Evolutionary conservation across 2,329 filamentous ascomycete species (phyloP).

Genomic region (Claviceps cyperi): DNA sequence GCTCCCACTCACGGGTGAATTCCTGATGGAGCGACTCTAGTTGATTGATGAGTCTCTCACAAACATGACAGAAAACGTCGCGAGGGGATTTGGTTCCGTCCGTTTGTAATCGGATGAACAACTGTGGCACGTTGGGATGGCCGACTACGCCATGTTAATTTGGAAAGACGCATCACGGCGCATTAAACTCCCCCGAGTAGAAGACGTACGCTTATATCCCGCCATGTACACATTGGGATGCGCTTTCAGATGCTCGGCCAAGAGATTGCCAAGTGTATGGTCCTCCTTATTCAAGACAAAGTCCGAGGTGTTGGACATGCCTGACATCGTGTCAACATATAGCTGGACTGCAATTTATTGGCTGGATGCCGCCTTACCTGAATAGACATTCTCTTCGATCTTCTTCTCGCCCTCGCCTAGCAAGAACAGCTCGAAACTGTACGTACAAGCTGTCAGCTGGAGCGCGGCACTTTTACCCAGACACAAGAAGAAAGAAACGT

Average conservation of each 20-base stretch:
- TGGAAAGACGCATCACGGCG: neutral
- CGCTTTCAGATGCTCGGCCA: constrained; percentile 73
- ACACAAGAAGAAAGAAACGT: constrained; percentile 10
- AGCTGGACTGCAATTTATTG: neutral
- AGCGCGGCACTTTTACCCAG: neutral
- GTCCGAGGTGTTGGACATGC: constrained; percentile 86
- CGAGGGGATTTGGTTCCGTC: constrained; percentile 81
- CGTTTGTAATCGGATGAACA: constrained; percentile 72
- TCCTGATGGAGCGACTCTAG: constrained; percentile 69
- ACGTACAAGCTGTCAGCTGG: constrained; percentile 12
- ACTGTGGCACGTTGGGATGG: constrained; percentile 46
- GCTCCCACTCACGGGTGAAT: constrained; percentile 84
- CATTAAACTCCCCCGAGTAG: constrained; percentile 16
- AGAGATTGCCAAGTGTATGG: constrained; percentile 83
- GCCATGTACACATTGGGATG: constrained; percentile 77
- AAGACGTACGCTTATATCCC: constrained; percentile 64
- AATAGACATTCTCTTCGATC: constrained; percentile 76
- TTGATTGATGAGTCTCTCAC: constrained; percentile 68
- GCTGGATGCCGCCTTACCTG: constrained; percentile 43
- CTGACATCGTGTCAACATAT: constrained; percentile 18
- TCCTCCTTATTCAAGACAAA: constrained; percentile 96
- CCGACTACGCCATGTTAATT: constrained; percentile 22
- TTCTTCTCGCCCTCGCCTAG: constrained; percentile 84
- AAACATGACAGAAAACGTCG: constrained; percentile 69
- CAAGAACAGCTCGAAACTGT: constrained; percentile 85